Evolutionary conservation across 257 asterid genomes (phyloP).

Genomic region (Petrea volubilis): DNA sequence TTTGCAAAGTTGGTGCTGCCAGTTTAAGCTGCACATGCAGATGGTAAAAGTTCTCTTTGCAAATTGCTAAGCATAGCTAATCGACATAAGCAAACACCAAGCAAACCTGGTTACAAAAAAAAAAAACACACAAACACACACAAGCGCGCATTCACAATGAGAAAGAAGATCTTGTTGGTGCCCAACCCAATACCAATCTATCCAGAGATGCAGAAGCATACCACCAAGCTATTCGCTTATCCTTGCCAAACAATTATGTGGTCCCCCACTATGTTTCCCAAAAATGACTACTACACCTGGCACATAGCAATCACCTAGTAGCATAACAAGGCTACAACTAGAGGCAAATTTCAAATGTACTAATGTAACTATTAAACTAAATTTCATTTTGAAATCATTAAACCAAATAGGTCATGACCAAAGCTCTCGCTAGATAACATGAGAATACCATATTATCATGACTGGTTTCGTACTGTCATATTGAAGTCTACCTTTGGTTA

Average conservation of each 20-base stretch:
- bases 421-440: neutral
- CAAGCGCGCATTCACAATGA: no score
- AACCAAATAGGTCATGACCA: neutral
- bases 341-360: neutral
- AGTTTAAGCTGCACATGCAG: slow-evolving; percentile 35
- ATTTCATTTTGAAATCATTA: neutral
- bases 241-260: neutral
- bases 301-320: neutral
- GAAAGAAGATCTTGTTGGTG: no score
- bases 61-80: neutral
- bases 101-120: no score
- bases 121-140: no score
- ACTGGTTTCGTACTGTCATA: no score
- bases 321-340: neutral
- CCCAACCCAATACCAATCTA: no score
- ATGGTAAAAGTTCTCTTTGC: neutral
- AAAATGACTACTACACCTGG: neutral
- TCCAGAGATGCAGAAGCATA: no score
- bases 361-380: neutral
- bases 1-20: slow-evolving; percentile 54
- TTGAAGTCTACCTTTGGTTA: slow-evolving; percentile 37
- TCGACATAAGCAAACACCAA: neutral
- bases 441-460: neutral
- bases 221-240: no score
- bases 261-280: neutral